phyloP scores from a whole-genome alignment of 192 early-diverging fungal genomes.

The Coemansia sp. region DNA sequence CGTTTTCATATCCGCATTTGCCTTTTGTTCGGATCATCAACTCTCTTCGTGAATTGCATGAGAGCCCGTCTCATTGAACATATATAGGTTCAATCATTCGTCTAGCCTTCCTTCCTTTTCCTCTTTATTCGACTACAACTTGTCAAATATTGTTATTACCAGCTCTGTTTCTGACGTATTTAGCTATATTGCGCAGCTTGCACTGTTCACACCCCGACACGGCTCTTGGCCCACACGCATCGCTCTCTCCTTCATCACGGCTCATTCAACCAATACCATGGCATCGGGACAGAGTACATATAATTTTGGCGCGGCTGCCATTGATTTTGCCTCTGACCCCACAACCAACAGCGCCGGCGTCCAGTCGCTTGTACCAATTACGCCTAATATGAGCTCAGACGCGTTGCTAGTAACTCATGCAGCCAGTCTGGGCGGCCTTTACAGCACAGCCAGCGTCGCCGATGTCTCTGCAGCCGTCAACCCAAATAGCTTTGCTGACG shows the following conservation, averaged over 20 bases:
- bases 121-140: not conserved
- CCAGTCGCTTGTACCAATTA: slow-evolving; percentile 18
- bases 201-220: not conserved
- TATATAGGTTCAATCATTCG: not conserved
- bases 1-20: slow-evolving; percentile 14
- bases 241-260: not conserved
- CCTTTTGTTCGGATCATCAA: not conserved
- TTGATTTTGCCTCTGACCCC: not conserved
- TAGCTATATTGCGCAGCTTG: slow-evolving; percentile 5
- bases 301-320: not conserved
- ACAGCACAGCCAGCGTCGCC: slow-evolving; percentile 4
- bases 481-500: not conserved
- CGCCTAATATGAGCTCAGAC: slow-evolving; percentile 28
- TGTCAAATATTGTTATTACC: slow-evolving; percentile 1
- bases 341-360: not conserved
- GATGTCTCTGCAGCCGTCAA: not conserved
- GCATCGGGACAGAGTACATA: not conserved
- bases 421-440: not conserved
- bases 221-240: not conserved
- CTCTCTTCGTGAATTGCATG: slow-evolving; percentile 9
- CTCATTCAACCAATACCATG: slow-evolving; percentile 2
- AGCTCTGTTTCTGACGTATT: not conserved
- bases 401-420: slow-evolving; percentile 12
- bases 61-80: not conserved
- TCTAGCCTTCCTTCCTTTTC: not conserved